These are phyloP conservation scores for Chlorella sp. DNA, from an alignment of 139 green algal genomes.

Conservation along the genomic window DNA sequence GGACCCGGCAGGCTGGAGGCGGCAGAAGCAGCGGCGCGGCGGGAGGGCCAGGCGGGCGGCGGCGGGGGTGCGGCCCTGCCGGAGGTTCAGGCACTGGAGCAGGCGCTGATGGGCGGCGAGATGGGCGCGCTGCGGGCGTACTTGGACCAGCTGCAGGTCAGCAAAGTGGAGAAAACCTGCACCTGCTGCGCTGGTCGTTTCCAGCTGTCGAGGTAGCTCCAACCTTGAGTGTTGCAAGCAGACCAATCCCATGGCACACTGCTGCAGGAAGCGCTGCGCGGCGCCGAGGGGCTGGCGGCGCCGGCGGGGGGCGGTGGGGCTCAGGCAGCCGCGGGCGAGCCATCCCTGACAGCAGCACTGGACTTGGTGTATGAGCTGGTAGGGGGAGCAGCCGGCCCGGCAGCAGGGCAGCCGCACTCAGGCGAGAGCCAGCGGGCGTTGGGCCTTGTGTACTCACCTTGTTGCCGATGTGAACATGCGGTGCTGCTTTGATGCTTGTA, in stretches of 20 bases:
- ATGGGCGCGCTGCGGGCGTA: neutral
- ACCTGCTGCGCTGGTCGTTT: too few relatives aligned
- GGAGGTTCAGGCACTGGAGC: slow-evolving; percentile 1
- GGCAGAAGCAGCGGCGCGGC: neutral
- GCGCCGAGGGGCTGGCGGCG: neutral
- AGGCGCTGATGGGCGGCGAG: neutral
- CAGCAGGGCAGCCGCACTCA: neutral
- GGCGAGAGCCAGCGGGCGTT: neutral
- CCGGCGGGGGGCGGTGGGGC: neutral
- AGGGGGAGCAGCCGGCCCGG: neutral
- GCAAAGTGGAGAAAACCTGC: too few relatives aligned
- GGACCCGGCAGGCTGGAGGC: slow-evolving; percentile 6
- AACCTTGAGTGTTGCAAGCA: too few relatives aligned
- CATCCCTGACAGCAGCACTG: neutral
- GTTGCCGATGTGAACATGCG: too few relatives aligned
- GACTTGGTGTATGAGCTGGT: neutral
- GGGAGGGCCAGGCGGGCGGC: neutral
- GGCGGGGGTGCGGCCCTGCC: neutral
- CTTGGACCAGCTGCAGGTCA: slow-evolving; percentile 1
- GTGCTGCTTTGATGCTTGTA: too few relatives aligned
- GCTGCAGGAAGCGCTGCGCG: slow-evolving; percentile 1
- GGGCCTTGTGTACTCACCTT: too few relatives aligned
- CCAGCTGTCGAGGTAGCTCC: too few relatives aligned
- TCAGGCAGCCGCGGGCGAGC: neutral
- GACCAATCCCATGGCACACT: too few relatives aligned